Base-by-base conservation (phyloP, 768 basidiomycete species). In the Xerocomus spinulosus region DNA sequence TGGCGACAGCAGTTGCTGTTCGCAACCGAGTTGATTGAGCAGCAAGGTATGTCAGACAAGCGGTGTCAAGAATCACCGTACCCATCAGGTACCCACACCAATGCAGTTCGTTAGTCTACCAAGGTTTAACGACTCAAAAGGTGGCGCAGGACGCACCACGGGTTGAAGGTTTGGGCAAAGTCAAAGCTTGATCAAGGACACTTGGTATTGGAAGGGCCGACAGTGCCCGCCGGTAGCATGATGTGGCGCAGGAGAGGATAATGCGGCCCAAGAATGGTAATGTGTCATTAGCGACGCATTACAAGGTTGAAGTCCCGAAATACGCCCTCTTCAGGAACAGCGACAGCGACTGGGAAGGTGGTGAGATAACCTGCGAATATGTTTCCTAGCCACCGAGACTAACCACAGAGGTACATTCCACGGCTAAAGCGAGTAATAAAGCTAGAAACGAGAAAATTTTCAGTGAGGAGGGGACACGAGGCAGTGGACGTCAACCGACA, bases 291-390 rank as follows among this genome's bases (percentile, higher is more conserved):
- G 52, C 49, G 50, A 60, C 35, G 44, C 44, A 51, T 24, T 8
- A 50, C 55, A 60, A 61, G 46, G 55, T 61, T 60, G 9, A 50
- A 58, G 38, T 36, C 46, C 59, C 59, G 59, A 42, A 48, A 18
- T 3, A 21, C 4, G 34, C 17, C 34, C 10, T 9, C 25, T 36
- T 33, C 54, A 53, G 58, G 58, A 51, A 56, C 47, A n/a, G 41
- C 45, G 26, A 38, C 15, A 17, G 32, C 23, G 32, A 37, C 23
- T 17, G 18, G 39, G 2, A 34, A 18, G 26, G 40, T 20, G 40
- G 39, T 39, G 38, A 39, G 38, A 39, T 25, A 12, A 25, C 9
- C 38, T 24, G 21, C 21, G 12, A 24, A 38, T 24, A 21, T 38
- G 36, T 38, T 24, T 24, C 38, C 38, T 24, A 23, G 38, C 23